Evolutionary conservation across 2,329 filamentous ascomycete genomes (phyloP).

Genomic region (Alternaria novae-zelandiae): DNA sequence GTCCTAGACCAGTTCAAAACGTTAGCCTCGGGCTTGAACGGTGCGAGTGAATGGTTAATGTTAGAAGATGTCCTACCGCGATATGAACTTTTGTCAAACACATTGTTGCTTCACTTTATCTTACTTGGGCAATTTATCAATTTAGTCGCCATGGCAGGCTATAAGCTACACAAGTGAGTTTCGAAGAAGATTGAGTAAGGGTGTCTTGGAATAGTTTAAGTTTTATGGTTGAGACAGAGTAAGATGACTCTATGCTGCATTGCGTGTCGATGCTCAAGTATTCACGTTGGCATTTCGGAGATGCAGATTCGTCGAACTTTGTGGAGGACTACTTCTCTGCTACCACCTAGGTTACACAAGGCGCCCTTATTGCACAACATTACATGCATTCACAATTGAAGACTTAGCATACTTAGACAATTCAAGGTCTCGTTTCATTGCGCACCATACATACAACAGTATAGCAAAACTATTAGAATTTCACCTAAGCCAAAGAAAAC

Average conservation of each 20-base stretch:
- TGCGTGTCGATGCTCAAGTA: not conserved
- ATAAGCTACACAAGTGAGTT: not conserved
- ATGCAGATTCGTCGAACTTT: not conserved
- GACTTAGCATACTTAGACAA: not conserved
- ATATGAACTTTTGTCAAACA: not conserved
- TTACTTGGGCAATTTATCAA: not conserved
- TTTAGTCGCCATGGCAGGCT: not conserved
- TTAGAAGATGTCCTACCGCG: not conserved
- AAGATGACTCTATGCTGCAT: not conserved
- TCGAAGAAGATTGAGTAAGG: not conserved
- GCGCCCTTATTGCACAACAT: not conserved
- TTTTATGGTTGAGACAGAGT: not conserved
- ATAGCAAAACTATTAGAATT: constrained; percentile 1
- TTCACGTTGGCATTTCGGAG: not conserved
- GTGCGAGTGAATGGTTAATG: not conserved
- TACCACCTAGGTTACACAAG: not conserved
- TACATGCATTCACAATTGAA: not conserved
- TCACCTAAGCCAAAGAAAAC: constrained; percentile 4
- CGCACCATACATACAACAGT: not conserved
- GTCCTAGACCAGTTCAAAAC: not conserved
- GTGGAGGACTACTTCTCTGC: not conserved
- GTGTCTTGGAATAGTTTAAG: not conserved
- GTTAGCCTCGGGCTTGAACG: not conserved
- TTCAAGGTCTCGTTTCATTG: constrained; percentile 2
- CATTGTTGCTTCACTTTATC: not conserved